Evolutionary conservation across 495 filamentous ascomycete genomes (phyloP), one percentile per base, ranked within the genome.

Genomic region (Penicillium ucsense): DNA sequence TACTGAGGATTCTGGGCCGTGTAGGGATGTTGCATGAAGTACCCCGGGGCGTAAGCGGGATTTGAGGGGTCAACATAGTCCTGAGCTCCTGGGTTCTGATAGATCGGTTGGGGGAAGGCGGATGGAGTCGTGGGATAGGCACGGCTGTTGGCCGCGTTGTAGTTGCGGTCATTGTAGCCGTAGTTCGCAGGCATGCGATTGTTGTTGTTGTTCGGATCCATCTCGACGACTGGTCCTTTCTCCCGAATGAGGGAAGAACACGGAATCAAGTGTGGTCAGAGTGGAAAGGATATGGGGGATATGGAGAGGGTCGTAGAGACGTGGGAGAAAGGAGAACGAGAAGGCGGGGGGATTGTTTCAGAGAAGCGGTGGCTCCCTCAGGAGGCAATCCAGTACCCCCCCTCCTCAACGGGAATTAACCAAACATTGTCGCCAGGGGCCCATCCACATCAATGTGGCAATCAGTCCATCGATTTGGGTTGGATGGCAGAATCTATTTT

Each of bases 81-180:
- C 61, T 79, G 74, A 50, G 79, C 77, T 36, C 71, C 69, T 56
- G 79, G 75, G 64, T 79, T 82, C 45, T 78, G 77, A 62, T 82
- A 86, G 60, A 94, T 82, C 31, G 89, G 89, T 66, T 96, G 89
- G 8, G 90, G 90, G 57, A 96, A 96, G 42, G 90, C 92, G 51
- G 89, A 95, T 46, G 92, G 91, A 11, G 92, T 98, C 40, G 92
- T 95, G 60, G 92, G 94, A 78, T 91, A 98, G 48, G 85, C 81
- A 66, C 87, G 86, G 64, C 82, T 85, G 66, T 80, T 80, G 47
- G 78, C 67, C 43, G 77, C 72, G 38, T 82, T 78, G 57, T 81
- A 80, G 55, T 78, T 77, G 55, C 82, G 81, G 60, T 82, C 81
- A 55, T 76, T 74, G 61, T 72, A 75, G 44, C 66, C 68, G 61